These are phyloP conservation scores for Staphylotrichum longicolle DNA, from an alignment of 495 filamentous ascomycete species.

Conservation along the genomic window DNA sequence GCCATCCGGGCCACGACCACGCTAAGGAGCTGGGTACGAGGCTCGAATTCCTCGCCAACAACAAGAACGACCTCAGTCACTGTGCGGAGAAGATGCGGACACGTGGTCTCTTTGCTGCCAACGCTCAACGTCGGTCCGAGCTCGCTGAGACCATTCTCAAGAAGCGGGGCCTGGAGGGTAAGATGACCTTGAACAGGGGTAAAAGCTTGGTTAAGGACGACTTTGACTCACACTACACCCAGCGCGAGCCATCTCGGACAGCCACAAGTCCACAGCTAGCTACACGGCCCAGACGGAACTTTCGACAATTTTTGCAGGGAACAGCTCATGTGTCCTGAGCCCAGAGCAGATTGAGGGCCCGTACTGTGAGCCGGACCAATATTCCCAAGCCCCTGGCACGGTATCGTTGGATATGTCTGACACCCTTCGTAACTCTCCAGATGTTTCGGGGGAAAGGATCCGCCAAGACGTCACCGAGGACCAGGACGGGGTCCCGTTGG, in stretches of 20 bases:
- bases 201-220: background rate
- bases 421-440: slow-evolving; percentile 6
- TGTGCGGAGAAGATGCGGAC: background rate
- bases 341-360: slow-evolving; percentile 55
- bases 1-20: slow-evolving; percentile 1
- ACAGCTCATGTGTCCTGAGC: slow-evolving; percentile 50
- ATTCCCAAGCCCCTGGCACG: background rate
- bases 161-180: background rate
- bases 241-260: background rate
- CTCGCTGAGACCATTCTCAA: background rate
- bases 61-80: background rate
- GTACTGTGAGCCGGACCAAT: slow-evolving; percentile 41
- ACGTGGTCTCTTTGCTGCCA: background rate
- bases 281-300: background rate
- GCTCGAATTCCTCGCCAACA: slow-evolving; percentile 1
- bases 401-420: background rate
- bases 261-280: background rate
- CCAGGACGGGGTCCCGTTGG: slow-evolving; percentile 55
- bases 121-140: background rate
- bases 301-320: slow-evolving; percentile 44
- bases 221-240: background rate
- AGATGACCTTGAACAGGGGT: background rate
- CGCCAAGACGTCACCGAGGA: slow-evolving; percentile 54
- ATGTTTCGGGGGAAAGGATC: slow-evolving; percentile 46
- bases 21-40: background rate